phyloP scores from a whole-genome alignment of 2,329 filamentous ascomycete species.

The Aphanocladium album region DNA sequence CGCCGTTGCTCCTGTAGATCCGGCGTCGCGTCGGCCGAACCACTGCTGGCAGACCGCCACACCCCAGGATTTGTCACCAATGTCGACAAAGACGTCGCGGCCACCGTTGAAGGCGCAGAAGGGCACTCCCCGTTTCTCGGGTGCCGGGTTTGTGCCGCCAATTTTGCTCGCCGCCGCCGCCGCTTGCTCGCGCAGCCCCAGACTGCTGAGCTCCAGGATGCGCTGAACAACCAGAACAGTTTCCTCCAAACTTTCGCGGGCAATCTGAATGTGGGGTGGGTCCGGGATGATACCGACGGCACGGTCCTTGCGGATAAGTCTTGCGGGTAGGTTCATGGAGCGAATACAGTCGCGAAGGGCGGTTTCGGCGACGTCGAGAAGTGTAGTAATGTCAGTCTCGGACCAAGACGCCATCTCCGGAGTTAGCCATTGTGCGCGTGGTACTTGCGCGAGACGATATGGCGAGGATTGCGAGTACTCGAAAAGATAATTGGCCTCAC shows the following conservation, averaged over 20 bases:
- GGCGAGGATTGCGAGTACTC: constrained; percentile 62
- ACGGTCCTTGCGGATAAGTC: constrained; percentile 80
- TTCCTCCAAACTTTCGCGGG: constrained; percentile 88
- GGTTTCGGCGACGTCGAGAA: constrained; percentile 86
- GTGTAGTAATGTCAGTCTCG: constrained; percentile 66
- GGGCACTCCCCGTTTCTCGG: constrained; percentile 48
- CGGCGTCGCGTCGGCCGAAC: constrained; percentile 53
- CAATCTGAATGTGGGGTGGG: constrained; percentile 60
- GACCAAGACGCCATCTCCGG: constrained; percentile 74
- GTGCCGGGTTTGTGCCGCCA: neutral
- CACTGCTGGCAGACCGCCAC: constrained; percentile 88
- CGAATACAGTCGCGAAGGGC: constrained; percentile 77
- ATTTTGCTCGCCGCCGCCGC: constrained; percentile 18
- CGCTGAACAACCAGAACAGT: constrained; percentile 93
- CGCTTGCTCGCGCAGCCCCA: constrained; percentile 27
- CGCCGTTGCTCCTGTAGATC: constrained; percentile 7
- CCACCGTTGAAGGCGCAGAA: constrained; percentile 99
- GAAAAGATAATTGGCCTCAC: constrained; percentile 95
- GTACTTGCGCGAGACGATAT: constrained; percentile 63
- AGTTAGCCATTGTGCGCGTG: constrained; percentile 65
- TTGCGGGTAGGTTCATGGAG: constrained; percentile 73
- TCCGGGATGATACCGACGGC: constrained; percentile 73
- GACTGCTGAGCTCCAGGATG: constrained; percentile 76
- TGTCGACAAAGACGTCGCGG: constrained; percentile 96
- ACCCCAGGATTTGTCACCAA: constrained; percentile 96